Base-by-base conservation (phyloP, 352 stramenopile genomes). In the Globisporangium paddicum region DNA sequence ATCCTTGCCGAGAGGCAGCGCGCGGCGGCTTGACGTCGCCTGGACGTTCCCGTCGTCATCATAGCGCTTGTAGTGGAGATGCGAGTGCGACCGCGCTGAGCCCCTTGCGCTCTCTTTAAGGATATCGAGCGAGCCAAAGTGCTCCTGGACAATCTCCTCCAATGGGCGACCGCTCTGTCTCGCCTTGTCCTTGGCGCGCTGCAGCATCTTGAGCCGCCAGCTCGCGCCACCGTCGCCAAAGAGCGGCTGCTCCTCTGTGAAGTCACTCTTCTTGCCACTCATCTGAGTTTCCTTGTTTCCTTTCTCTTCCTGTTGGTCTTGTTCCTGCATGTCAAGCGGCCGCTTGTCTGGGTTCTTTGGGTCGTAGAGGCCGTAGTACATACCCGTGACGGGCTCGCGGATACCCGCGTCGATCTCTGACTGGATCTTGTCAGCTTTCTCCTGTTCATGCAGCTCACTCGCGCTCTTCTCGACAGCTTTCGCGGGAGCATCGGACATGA, bases 161-260 rank as follows among this genome's bases (percentile, higher is more conserved):
- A 95, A 55, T 1, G 70, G 51, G 23, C 74, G 59, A 0, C 82
- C 85, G 1, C 77, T 89, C 45, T 70, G 63, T 0, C 70, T 62
- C 6, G 85, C 85, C 14, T 76, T 75, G 16, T 88, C 71, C 55
- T 87, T 74, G 0, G 85, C 85, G 49, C 81, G 72, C 57, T 87
- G 77, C 3, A 95, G 72, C 85, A 93, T 93, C 47, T 95, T 95
- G 7, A 73, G 75, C 14, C 82, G 75, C 85, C 85, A 95, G 58
- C 85, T 95, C 18, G 85, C 85, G 5, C 85, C 85, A 32, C 82
- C 81, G 38, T 95, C 82, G 6, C 85, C 85, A 41, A 89, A 74
- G 13, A 85, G 25, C 16, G 72, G 72, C 46, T 71, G 56, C 0
- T 69, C 58, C 6, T 52, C n/a, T n/a, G n/a, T 60, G 0, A 62